Base-by-base conservation (phyloP, 495 filamentous ascomycete genomes). In the Annulohypoxylon stygium region DNA sequence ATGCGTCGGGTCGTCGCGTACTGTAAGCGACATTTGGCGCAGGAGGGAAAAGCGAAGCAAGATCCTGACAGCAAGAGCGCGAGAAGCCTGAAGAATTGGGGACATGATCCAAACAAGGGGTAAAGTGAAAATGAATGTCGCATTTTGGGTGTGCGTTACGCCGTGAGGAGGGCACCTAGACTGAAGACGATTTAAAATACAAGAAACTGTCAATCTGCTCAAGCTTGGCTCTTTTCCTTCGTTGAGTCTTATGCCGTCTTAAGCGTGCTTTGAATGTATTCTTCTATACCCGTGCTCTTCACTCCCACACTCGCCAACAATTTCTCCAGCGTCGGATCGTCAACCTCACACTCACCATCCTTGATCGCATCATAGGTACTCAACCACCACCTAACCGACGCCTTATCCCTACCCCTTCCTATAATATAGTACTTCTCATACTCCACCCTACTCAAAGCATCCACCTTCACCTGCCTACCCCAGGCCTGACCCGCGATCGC, bases 41-140 rank as follows among this genome's bases (percentile, higher is more conserved):
- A 91, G 76, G 90, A 93, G 80, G 84, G 83, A 41, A 85, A 78
- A 30, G 88, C 75, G 33, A 68, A 81, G 55, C 74, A 75, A 64
- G 64, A 80, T 26, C 69, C 79, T 43, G 75, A 85, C 37, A 88
- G 86, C 61, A 88, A 86, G 68, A 87, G 86, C 43, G 88, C 88
- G 69, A 85, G 84, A 67, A 87, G 84, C 37, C 76, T 92, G 78
- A 91, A 91, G 83, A 92, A 91, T 65, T 92, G 89, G 89, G 88
- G 88, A 0, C 89, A 92, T 79, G 89, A 92, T 84, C 78, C 88
- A 8, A 77, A 83, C 67, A 90, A 89, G 76, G 78, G 74, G 69
- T 75, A 61, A 51, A 18, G 23, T 14, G 34, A 18, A 14, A 6
- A 12, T 23, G 5, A 3, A 0, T 41, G 10, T 3, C 10, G 20